These are phyloP conservation scores for Zoysia japonica DNA, from an alignment of 176 grass and related monocot species.

Conservation along the genomic window DNA sequence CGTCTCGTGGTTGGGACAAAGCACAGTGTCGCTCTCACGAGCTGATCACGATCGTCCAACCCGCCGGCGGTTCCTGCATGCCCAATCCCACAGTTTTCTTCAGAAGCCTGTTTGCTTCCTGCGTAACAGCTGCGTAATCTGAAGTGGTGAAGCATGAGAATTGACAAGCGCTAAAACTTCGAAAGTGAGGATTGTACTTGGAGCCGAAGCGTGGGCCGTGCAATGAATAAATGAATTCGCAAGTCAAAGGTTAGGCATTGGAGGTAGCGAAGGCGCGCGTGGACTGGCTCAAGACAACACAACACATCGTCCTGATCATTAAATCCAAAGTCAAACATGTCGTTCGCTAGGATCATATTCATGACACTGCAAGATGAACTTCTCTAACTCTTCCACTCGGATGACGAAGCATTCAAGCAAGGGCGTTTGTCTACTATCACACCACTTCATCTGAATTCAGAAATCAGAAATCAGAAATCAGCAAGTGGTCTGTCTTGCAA, in stretches of 20 bases:
- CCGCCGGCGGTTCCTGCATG: background rate
- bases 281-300: background rate
- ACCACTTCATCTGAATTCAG: too few species aligned
- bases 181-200: background rate
- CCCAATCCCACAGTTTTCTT: background rate
- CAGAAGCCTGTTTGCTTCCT: too few species aligned
- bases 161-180: too few species aligned
- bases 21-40: slow-evolving; percentile 19
- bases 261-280: background rate
- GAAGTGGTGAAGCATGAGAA: too few species aligned
- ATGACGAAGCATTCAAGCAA: background rate
- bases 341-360: background rate
- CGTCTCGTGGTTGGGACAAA: slow-evolving; percentile 1
- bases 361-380: background rate
- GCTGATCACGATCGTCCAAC: background rate
- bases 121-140: too few species aligned
- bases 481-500: background rate
- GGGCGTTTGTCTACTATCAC: too few species aligned
- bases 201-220: background rate
- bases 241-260: background rate
- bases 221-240: background rate
- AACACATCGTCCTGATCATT: background rate
- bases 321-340: background rate
- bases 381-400: background rate
- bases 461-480: background rate